Evolutionary conservation across 352 stramenopile genomes (phyloP).

Genomic region (Globisporangium abappressorium): DNA sequence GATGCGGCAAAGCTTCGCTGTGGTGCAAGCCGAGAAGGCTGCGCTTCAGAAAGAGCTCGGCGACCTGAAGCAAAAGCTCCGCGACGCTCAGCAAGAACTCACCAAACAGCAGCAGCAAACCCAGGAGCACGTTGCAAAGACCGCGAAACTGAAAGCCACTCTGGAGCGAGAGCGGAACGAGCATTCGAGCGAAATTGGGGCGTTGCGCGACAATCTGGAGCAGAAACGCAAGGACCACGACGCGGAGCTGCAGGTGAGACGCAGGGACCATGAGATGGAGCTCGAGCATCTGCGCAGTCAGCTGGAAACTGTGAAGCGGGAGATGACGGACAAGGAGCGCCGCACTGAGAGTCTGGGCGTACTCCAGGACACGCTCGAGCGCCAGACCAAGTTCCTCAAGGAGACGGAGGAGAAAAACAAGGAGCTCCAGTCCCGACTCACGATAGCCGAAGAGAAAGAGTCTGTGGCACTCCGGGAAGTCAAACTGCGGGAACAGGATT

Average conservation of each 20-base stretch:
- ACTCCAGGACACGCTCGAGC: constrained; percentile 19
- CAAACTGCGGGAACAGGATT: neutral
- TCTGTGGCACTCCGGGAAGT: constrained; percentile 2
- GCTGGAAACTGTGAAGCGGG: constrained; percentile 12
- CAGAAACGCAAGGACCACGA: constrained; percentile 11
- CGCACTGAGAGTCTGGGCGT: constrained; percentile 9
- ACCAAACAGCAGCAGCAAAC: constrained; percentile 16
- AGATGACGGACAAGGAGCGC: constrained; percentile 10
- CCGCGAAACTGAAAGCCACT: constrained; percentile 8
- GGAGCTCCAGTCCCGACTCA: constrained; percentile 7
- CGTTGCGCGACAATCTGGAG: neutral
- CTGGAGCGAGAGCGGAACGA: constrained; percentile 7
- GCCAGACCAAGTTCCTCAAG: constrained; percentile 14
- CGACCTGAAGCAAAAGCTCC: constrained; percentile 24
- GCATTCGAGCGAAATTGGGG: constrained; percentile 5
- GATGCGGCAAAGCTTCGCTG: constrained; percentile 20
- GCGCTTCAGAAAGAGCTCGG: constrained; percentile 24
- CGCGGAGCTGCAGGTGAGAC: neutral
- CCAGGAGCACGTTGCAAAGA: constrained; percentile 1
- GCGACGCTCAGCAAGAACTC: constrained; percentile 16
- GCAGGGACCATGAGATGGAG: constrained; percentile 10
- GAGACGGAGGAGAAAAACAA: constrained; percentile 17
- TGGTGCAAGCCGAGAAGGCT: constrained; percentile 15
- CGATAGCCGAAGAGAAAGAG: constrained; percentile 1
- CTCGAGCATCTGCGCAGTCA: constrained; percentile 8